A percentile compares a stretch with the other conserved stretches of the same genome.
Evolutionary conservation across 305 asterid species (phyloP).

Genomic region (Fraxinus latifolia): DNA sequence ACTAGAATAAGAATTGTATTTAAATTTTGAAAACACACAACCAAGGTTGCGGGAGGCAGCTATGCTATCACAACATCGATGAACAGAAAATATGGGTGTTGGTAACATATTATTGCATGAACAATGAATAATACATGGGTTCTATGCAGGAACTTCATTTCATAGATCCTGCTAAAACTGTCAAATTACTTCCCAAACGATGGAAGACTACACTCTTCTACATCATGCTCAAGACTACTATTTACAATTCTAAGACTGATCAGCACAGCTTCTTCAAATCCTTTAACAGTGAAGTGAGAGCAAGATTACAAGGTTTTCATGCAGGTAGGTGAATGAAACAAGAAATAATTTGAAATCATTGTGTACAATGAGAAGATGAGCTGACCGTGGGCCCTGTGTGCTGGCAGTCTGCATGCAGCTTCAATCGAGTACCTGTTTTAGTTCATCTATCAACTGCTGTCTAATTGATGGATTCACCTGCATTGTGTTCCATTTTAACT

Average conservation of each 20-base stretch:
- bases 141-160: conserved; percentile 11
- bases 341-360: neutral
- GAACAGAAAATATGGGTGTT: conserved; percentile 11
- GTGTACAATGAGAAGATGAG: neutral
- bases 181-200: neutral
- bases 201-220: neutral
- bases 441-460: conserved; percentile 39
- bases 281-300: neutral
- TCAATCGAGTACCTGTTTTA: conserved; percentile 39
- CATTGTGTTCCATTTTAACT: conserved; percentile 11
- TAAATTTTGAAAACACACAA: neutral
- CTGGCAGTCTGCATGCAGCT: neutral
- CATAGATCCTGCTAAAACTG: conserved; percentile 14
- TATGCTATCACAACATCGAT: neutral
- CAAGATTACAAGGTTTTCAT: neutral
- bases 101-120: conserved; percentile 2
- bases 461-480: conserved; percentile 47
- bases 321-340: neutral
- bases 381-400: neutral
- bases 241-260: conserved; percentile 22
- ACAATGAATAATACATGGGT: conserved; percentile 24
- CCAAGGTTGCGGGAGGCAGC: neutral
- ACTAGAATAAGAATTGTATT: neutral
- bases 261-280: conserved; percentile 11
- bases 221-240: conserved; percentile 25